Conservation (phyloP, 108 stramenopile genomes). For the Fistulifera solaris region DNA sequence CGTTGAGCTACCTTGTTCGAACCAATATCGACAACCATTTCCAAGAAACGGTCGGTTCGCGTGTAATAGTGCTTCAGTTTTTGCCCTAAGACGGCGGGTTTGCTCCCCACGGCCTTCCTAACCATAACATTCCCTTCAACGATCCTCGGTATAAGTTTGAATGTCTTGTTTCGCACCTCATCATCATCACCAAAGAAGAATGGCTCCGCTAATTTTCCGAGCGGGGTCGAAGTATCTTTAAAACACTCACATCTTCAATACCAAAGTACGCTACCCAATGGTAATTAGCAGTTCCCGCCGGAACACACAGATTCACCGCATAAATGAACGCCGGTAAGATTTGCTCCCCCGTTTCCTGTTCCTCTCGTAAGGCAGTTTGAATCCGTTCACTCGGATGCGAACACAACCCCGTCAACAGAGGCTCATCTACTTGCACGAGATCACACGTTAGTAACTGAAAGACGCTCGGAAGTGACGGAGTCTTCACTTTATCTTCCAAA, state of each 20-base stretch:
- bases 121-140: conserved; percentile 91
- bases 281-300: conserved; percentile 39
- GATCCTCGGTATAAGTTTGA: conserved; percentile 89
- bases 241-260: conserved; percentile 46
- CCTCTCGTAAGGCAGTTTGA: conserved; percentile 49
- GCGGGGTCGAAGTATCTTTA: conserved; percentile 32
- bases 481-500: conserved; percentile 50
- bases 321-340: conserved; percentile 68
- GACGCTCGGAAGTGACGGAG: conserved; percentile 49
- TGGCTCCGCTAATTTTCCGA: conserved; percentile 49
- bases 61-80: conserved; percentile 84
- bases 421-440: conserved; percentile 49
- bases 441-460: conserved; percentile 79
- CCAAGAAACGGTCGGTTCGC: conserved; percentile 71
- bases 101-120: conserved; percentile 77
- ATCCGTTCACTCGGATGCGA: conserved; percentile 77
- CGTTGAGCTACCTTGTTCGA: conserved; percentile 58
- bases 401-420: conserved; percentile 69
- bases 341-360: conserved; percentile 25
- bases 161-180: conserved; percentile 60
- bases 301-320: conserved; percentile 63
- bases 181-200: conserved; percentile 70
- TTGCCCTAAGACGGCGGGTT: conserved; percentile 85
- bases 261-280: conserved; percentile 73
- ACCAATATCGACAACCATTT: conserved; percentile 85